Evolutionary conservation across 495 filamentous ascomycete genomes (phyloP), one percentile per base, ranked within the genome.

Genomic region (Podospora fimiseda): DNA sequence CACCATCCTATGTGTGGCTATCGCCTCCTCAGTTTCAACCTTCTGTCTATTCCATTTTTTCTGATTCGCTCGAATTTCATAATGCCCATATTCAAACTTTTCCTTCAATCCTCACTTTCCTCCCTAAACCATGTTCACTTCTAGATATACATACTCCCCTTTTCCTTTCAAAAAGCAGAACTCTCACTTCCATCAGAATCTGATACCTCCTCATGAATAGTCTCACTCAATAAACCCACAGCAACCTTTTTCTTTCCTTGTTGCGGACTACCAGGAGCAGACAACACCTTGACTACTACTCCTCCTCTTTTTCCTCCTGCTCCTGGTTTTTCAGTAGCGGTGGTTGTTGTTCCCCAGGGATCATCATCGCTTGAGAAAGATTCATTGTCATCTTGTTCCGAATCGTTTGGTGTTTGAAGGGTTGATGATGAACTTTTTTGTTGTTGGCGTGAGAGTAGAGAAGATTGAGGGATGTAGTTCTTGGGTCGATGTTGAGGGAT

Each of bases 201-300:
- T 7, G 42, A 23, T 6, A 13, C 83, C 60, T 87, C 85, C 65
- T 88, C 84, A 44, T 86, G 64, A 15, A 88, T 88, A 0, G 81
- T 86, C 47, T 80, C 73, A 19, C 71, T 69, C 15, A 84, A 59
- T 19, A 82, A 59, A 0, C 72, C 71, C 47, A 58, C 72, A 47
- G 57, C 65, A 52, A 59, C 60, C 14, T 61, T 53, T 30, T 58
- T 52, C 36, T 21, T 50, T 21, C 43, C 16, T 41, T 5, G 8
- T 41, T n/a, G 8, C 39, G 33, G n/a, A 8, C 20, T 1, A 13
- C 14, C 1, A 14, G 44, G 2, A 22, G 44, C 23, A 16, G 15
- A n/a, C 7, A 24, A 18, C 9, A 15, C 14, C 14, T 23, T 33
- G 16, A 23, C 20, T 41, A 18, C 16, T 37, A 11, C 24, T 18